Conservation (phyloP, 75 land plant species). For the Picea glauca region DNA sequence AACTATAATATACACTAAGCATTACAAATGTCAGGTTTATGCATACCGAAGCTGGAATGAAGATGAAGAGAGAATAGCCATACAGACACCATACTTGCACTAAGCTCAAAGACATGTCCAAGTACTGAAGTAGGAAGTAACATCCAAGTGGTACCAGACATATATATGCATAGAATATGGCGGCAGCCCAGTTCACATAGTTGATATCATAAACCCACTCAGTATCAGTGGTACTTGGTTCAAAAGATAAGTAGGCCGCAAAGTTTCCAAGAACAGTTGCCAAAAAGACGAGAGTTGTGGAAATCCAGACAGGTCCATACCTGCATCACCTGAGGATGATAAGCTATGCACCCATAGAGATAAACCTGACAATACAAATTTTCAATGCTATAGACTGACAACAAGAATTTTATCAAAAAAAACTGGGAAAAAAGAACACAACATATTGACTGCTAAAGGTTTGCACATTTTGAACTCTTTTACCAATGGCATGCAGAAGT, state of each 20-base stretch:
- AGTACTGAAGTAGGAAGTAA: constrained; percentile 57
- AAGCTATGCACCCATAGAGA: neutral
- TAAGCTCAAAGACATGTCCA: constrained; percentile 47
- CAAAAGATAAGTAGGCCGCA: constrained; percentile 55
- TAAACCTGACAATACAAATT: neutral
- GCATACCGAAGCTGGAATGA: constrained; percentile 48
- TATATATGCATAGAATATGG: constrained; percentile 47
- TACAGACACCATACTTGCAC: constrained; percentile 66
- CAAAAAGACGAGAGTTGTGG: constrained; percentile 60
- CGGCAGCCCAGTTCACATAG: constrained; percentile 54
- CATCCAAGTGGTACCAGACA: constrained; percentile 46
- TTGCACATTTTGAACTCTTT: too few species aligned
- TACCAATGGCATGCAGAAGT: too few species aligned
- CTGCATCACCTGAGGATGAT: constrained; percentile 19
- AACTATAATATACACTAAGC: neutral
- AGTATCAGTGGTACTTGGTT: constrained; percentile 21
- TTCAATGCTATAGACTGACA: neutral
- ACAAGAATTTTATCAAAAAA: too few species aligned
- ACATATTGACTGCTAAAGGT: too few species aligned
- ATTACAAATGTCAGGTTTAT: neutral
- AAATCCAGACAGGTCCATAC: constrained; percentile 67
- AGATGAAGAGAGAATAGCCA: constrained; percentile 71
- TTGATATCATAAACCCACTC: constrained; percentile 67
- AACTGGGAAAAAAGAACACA: too few species aligned
- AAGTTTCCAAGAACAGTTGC: constrained; percentile 57